phyloP scores from a whole-genome alignment of 2,329 filamentous ascomycete genomes.

The Ustulina deusta region DNA sequence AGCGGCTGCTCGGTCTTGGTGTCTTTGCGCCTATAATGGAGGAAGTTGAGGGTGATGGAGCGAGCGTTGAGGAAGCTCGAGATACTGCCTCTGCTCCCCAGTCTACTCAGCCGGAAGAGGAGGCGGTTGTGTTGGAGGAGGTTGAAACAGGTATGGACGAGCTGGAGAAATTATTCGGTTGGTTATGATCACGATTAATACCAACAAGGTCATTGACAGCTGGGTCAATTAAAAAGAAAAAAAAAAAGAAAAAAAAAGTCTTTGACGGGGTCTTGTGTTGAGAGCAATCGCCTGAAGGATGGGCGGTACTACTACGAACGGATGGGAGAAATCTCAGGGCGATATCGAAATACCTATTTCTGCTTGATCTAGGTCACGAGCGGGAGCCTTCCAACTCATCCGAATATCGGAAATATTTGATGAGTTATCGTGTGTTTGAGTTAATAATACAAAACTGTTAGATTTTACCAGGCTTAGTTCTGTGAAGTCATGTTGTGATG shows the following conservation, averaged over 20 bases:
- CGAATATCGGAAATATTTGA: background rate
- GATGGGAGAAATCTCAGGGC: background rate
- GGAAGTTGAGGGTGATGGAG: conserved; percentile 58
- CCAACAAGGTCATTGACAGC: background rate
- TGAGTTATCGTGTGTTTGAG: background rate
- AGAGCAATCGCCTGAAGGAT: background rate
- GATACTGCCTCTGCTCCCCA: background rate
- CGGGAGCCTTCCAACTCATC: background rate
- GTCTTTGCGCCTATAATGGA: conserved; percentile 37
- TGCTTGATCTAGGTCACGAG: background rate
- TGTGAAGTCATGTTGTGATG: too few species aligned
- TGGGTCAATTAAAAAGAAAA: background rate
- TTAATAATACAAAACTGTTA: too few species aligned
- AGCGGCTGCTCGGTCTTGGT: conserved; percentile 39
- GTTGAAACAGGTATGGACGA: conserved; percentile 53
- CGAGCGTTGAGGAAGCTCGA: conserved; percentile 38
- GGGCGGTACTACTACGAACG: too few species aligned
- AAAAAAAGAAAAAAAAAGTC: background rate
- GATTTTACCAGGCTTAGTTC: too few species aligned
- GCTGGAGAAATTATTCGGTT: conserved; percentile 35
- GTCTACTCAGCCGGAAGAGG: conserved; percentile 50
- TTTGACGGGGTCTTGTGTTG: background rate
- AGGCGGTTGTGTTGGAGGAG: conserved; percentile 54
- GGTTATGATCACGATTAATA: background rate
- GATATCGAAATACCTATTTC: background rate